Evolutionary conservation across 2,329 filamentous ascomycete genomes (phyloP), one percentile per base, ranked within the genome.

Genomic region (Colletotrichum spaethianum): DNA sequence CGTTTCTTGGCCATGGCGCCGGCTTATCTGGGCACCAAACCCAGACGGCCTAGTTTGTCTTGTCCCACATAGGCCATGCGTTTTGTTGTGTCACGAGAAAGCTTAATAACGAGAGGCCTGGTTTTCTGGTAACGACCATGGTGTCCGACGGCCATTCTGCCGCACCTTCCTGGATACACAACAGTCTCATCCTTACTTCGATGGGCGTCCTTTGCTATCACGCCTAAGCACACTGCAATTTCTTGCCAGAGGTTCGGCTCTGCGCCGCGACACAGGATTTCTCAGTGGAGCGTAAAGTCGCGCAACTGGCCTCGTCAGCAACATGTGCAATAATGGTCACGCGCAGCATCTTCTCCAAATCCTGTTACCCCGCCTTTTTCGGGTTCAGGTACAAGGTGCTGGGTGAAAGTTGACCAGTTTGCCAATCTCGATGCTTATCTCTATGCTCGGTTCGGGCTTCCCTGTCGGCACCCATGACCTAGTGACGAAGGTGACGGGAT

Each of bases 41-140:
- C 44, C 69, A 55, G 59, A 46, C 33, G 52, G 28, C 42, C 33
- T 57, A 33, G 33, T 44, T 44, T 52, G 28, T 48, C n/a, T 31
- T 48, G 59, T 70, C 59, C 59, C 65, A 69, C 53, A 16, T 20
- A 16, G 40, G 38, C 53, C 65, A 72, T 70, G 53, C n/a, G 65
- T 46, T 53, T 69, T 31, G 26, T 26, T 31, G 60, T 72, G 70
- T 69, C 65, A 72, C 70, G 65, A 46, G 70, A 72, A 70, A 70
- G 65, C 59, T 70, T 72, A 61, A 59, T 38, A 44, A 7, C 31
- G 46, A 48, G 40, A 60, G 23, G 52, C 42, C 48, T 69, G 38
- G 28, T 23, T 48, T 16, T 60, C 26, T 72, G 23, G 8, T 33
- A 44, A 57, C 26, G 23, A 50, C 50, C 33, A 46, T 33, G 23